Evolutionary conservation across 225 moss, liverwort and hornwort genomes (phyloP).

Genomic region (Ulota crispa): DNA sequence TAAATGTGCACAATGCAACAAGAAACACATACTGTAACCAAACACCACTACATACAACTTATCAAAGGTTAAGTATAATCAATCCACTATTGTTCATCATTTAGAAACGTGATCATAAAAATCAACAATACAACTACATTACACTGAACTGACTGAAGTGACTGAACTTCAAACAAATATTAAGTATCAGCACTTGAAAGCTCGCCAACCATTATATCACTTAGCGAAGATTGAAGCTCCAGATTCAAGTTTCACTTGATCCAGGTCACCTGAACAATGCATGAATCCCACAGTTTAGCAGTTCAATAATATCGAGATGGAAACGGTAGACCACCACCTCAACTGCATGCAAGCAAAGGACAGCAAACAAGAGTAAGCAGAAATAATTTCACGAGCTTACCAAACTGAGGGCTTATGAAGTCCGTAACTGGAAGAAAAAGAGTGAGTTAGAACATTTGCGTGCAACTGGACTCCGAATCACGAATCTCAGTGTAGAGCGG

Average conservation of each 20-base stretch:
- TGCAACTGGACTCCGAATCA: background rate
- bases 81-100: accelerated
- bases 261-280: accelerated
- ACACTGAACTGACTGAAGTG: too few relatives aligned
- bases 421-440: background rate
- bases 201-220: background rate
- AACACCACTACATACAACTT: background rate
- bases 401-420: background rate
- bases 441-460: too few relatives aligned
- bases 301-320: background rate
- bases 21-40: background rate
- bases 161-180: background rate
- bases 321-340: too few relatives aligned
- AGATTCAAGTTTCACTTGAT: accelerated
- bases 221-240: accelerated
- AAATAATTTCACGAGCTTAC: background rate
- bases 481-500: background rate
- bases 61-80: background rate
- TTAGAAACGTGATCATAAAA: background rate
- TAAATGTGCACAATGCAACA: background rate
- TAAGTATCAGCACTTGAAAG: background rate
- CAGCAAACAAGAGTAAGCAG: background rate
- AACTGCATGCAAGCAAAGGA: background rate
- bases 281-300: background rate
- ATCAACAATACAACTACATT: background rate